Evolutionary conservation across 2,329 filamentous ascomycete genomes (phyloP).

Genomic region (Penicillium sp.): DNA sequence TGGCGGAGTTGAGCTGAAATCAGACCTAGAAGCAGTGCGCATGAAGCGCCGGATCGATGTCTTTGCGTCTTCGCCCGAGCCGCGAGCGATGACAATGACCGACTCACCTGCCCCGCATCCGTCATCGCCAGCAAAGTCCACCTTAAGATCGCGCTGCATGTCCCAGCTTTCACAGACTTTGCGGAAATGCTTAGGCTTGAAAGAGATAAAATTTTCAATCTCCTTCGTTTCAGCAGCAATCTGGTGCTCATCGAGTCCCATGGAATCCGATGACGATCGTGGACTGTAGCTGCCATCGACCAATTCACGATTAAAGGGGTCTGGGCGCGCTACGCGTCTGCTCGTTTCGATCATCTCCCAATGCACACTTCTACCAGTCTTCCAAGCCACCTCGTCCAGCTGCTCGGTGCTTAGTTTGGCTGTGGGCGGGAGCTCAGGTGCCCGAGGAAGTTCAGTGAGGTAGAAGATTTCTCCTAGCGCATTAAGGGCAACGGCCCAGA

Average conservation of each 20-base stretch:
- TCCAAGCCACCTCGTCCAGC: constrained; percentile 69
- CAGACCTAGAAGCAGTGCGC: constrained; percentile 49
- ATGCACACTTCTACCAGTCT: constrained; percentile 70
- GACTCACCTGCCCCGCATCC: constrained; percentile 72
- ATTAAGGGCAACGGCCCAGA: constrained; percentile 93
- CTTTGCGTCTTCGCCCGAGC: constrained; percentile 58
- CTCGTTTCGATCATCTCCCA: constrained; percentile 82
- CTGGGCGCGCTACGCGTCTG: constrained; percentile 66
- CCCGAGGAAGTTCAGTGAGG: constrained; percentile 66
- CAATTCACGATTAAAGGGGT: constrained; percentile 68
- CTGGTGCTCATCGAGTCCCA: constrained; percentile 69
- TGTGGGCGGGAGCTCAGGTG: constrained; percentile 48
- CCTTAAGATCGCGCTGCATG: constrained; percentile 79
- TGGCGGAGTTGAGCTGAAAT: constrained; percentile 16
- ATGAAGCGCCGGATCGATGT: constrained; percentile 58
- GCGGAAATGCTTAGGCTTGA: constrained; percentile 74
- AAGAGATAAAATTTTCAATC: constrained; percentile 71
- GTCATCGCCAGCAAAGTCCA: constrained; percentile 85
- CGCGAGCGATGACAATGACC: constrained; percentile 71
- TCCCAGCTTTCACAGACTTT: constrained; percentile 83
- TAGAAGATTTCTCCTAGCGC: constrained; percentile 91
- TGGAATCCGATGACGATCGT: constrained; percentile 69
- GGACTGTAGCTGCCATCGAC: constrained; percentile 76
- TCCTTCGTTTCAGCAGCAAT: constrained; percentile 73
- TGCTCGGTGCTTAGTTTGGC: constrained; percentile 49